These are phyloP conservation scores for Petunia axillaris DNA, from an alignment of 257 asterid species.

Conservation along the genomic window DNA sequence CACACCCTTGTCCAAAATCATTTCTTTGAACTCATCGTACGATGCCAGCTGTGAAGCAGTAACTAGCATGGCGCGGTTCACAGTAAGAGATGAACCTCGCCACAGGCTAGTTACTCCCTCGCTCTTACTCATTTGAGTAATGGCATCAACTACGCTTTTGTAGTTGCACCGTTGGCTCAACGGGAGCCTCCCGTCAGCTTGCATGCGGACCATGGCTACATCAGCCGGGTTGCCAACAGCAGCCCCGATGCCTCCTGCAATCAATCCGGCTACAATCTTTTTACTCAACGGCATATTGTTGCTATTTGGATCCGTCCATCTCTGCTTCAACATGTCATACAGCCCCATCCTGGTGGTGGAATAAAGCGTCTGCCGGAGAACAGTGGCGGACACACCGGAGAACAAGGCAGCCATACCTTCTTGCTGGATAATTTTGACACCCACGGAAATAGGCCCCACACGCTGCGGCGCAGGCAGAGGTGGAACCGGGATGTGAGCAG, in stretches of 20 bases:
- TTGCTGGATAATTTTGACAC: conserved; percentile 65
- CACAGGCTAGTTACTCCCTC: conserved; percentile 84
- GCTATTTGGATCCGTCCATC: conserved; percentile 71
- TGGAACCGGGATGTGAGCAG: conserved; percentile 36
- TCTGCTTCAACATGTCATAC: conserved; percentile 68
- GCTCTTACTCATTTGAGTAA: conserved; percentile 62
- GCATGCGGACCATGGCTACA: conserved; percentile 96
- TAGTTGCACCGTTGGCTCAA: conserved; percentile 71
- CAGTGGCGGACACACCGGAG: conserved; percentile 95
- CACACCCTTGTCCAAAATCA: conserved; percentile 43
- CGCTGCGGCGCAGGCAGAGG: conserved; percentile 51
- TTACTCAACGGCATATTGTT: conserved; percentile 52
- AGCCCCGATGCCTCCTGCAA: conserved; percentile 91
- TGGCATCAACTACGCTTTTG: conserved; percentile 86
- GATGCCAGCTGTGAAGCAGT: conserved; percentile 90
- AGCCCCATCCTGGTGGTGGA: conserved; percentile 95
- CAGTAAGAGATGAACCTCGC: conserved; percentile 93
- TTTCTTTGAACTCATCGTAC: conserved; percentile 80
- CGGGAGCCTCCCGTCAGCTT: conserved; percentile 94
- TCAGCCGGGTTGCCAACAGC: conserved; percentile 95
- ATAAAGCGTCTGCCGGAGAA: conserved; percentile 85
- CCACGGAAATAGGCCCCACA: conserved; percentile 69
- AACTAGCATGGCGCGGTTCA: conserved; percentile 92
- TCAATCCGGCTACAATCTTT: conserved; percentile 72
- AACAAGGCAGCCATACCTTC: conserved; percentile 73